Conservation (phyloP, 1,284 basidiomycete species). For the Albatrellus sp. region DNA sequence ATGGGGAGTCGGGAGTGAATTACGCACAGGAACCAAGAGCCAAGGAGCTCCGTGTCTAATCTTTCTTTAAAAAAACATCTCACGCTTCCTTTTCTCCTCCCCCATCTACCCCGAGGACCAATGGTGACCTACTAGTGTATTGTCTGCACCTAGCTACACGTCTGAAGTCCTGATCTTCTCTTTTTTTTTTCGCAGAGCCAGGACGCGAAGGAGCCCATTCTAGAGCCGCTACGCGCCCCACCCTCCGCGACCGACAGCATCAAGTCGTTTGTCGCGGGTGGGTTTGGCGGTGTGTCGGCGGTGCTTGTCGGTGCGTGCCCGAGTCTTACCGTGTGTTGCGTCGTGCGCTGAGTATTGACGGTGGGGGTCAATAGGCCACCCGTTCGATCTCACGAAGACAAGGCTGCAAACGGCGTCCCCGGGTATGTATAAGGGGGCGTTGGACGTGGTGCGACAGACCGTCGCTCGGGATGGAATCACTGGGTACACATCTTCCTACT, state of each 20-base stretch:
- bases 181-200: slow-evolving; percentile 1
- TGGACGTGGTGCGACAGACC: slow-evolving; percentile 90
- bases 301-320: slow-evolving; percentile 72
- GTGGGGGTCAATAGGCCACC: slow-evolving; percentile 58
- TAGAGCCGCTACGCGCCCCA: slow-evolving; percentile 5
- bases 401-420: slow-evolving; percentile 87
- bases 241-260: slow-evolving; percentile 43
- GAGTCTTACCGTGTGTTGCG: neutral
- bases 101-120: neutral
- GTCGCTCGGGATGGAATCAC: slow-evolving; percentile 79
- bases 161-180: neutral
- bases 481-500: slow-evolving; percentile 45
- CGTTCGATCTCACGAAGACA: slow-evolving; percentile 96
- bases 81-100: too few relatives aligned
- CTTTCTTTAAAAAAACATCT: too few relatives aligned
- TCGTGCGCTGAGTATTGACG: neutral
- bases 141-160: neutral
- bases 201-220: slow-evolving; percentile 1
- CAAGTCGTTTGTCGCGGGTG: slow-evolving; percentile 86
- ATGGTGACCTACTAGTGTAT: neutral
- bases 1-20: too few relatives aligned
- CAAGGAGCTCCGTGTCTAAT: too few relatives aligned
- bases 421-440: slow-evolving; percentile 83
- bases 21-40: too few relatives aligned
- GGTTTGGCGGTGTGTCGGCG: slow-evolving; percentile 79